phyloP scores from a whole-genome alignment of 2,329 filamentous ascomycete species.

The Aspergillus hortae region DNA sequence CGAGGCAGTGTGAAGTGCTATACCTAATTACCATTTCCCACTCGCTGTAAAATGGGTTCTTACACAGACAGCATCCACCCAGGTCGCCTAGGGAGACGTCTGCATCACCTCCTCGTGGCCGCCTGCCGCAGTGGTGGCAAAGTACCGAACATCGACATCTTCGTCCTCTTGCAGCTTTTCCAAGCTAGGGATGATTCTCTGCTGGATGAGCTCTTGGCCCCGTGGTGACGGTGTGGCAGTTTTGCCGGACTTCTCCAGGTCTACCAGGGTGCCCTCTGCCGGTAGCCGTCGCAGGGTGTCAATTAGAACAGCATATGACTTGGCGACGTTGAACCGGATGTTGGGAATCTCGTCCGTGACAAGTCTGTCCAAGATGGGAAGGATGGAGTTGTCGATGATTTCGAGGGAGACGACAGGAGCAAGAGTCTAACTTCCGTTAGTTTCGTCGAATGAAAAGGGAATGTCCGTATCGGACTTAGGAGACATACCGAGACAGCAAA shows the following conservation, averaged over 20 bases:
- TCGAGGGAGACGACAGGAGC: conserved; percentile 88
- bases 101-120: conserved; percentile 53
- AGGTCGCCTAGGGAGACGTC: conserved; percentile 43
- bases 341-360: conserved; percentile 95
- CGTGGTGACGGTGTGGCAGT: conserved; percentile 58
- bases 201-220: conserved; percentile 76
- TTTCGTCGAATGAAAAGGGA: conserved; percentile 2
- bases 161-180: conserved; percentile 96
- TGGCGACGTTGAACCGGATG: conserved; percentile 98
- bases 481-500: conserved; percentile 90
- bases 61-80: conserved; percentile 7
- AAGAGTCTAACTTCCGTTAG: conserved; percentile 65
- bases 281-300: conserved; percentile 88
- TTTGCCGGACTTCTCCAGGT: conserved; percentile 74
- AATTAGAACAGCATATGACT: conserved; percentile 89
- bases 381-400: conserved; percentile 86
- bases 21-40: conserved; percentile 15
- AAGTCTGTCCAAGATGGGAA: conserved; percentile 94
- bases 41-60: conserved; percentile 13
- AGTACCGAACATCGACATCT: conserved; percentile 97
- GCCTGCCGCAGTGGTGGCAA: conserved; percentile 81
- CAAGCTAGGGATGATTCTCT: conserved; percentile 81
- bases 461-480: neutral
- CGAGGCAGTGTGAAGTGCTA: conserved; percentile 14
- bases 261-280: conserved; percentile 78